These are phyloP conservation scores for Rhynchosporium graminicola DNA, from an alignment of 2,329 filamentous ascomycete genomes.

Conservation along the genomic window DNA sequence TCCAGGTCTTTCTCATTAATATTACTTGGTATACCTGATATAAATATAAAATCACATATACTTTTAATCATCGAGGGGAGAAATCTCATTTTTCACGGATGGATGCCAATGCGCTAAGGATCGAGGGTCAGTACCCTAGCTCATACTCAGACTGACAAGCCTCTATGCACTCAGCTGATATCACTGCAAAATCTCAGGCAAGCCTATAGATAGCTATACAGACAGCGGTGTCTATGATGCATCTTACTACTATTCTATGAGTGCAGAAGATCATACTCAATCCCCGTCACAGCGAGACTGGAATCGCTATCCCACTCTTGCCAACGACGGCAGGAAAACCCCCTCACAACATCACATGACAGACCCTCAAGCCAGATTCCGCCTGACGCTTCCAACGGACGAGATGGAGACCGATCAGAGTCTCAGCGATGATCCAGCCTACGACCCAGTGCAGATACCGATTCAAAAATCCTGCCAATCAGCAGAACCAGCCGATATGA, in stretches of 20 bases:
- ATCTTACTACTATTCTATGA: not conserved
- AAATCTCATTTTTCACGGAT: conserved; percentile 7
- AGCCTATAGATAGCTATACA: conserved; percentile 3
- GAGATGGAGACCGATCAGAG: conserved; percentile 13
- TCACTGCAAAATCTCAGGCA: conserved; percentile 3
- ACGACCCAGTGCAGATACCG: conserved; percentile 8
- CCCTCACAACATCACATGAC: conserved; percentile 13
- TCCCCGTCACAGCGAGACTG: conserved; percentile 10
- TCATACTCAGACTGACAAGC: not conserved
- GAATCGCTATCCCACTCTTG: conserved; percentile 10
- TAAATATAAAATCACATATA: not conserved
- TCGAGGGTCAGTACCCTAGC: conserved; percentile 13
- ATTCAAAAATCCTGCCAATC: conserved; percentile 9
- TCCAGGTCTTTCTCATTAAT: not conserved
- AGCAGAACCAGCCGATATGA: conserved; percentile 13
- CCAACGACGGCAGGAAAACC: not conserved
- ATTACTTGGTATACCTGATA: not conserved
- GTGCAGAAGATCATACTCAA: conserved; percentile 1
- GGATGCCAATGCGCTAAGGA: conserved; percentile 12
- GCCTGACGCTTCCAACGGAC: conserved; percentile 8
- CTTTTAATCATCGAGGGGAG: not conserved
- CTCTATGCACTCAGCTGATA: not conserved
- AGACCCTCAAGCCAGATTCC: conserved; percentile 12
- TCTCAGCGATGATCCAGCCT: conserved; percentile 9
- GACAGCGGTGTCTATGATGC: not conserved